Percentiles rank a stretch among this genome's conserved stretches.
These are phyloP conservation scores for Periconia sp. DNA, from an alignment of 2,329 filamentous ascomycete genomes.

Conservation along the genomic window DNA sequence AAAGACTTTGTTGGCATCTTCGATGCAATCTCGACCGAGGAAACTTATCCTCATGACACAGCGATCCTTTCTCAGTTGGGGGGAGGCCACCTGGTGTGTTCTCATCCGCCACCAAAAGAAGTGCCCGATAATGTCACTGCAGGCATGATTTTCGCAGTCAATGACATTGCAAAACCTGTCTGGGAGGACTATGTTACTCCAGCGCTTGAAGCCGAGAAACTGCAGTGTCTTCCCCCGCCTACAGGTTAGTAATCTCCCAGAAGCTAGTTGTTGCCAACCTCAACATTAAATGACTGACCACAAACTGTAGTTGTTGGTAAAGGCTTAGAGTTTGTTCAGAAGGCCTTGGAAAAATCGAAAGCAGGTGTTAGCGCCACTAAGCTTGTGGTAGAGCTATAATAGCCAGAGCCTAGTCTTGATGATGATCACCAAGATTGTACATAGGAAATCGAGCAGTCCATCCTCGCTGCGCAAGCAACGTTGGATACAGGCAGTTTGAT, in stretches of 20 bases:
- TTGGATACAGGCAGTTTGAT: too few relatives aligned
- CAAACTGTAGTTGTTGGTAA: slow-evolving; percentile 32
- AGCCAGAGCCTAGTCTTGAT: background rate
- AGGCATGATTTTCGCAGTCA: slow-evolving; percentile 31
- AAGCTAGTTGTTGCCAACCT: too few relatives aligned
- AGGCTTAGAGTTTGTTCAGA: slow-evolving; percentile 28
- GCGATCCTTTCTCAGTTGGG: slow-evolving; percentile 28
- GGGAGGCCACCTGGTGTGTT: slow-evolving; percentile 40
- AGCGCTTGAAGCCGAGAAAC: slow-evolving; percentile 23
- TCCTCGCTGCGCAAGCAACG: too few relatives aligned
- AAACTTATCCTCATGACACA: slow-evolving; percentile 20
- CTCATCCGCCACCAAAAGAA: slow-evolving; percentile 37
- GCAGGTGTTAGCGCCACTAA: slow-evolving; percentile 44
- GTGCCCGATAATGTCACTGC: slow-evolving; percentile 35
- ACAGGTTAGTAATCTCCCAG: too few relatives aligned
- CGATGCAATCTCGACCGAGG: slow-evolving; percentile 34
- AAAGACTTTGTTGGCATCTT: slow-evolving; percentile 45
- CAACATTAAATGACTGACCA: too few relatives aligned
- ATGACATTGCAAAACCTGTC: slow-evolving; percentile 25
- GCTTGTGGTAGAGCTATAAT: slow-evolving; percentile 42
- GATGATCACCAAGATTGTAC: background rate
- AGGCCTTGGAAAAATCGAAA: slow-evolving; percentile 23
- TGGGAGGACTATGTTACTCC: slow-evolving; percentile 29
- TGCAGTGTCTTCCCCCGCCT: slow-evolving; percentile 26
- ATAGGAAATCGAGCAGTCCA: background rate